Base-by-base conservation (phyloP, 2,329 filamentous ascomycete genomes). In the Lizonia empirigonia region DNA sequence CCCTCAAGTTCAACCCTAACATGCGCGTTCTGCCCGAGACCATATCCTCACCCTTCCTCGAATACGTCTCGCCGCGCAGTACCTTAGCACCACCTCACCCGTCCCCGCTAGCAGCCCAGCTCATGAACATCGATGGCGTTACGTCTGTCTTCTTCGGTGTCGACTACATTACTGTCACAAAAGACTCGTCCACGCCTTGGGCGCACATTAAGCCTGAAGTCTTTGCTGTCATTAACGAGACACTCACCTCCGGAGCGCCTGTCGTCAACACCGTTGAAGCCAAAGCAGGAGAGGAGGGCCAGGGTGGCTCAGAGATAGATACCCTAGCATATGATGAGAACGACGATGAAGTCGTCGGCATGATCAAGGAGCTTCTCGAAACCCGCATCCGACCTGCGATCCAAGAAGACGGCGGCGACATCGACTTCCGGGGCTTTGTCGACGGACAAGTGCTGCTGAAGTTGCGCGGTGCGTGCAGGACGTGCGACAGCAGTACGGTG, bases 291-390 rank as follows among this genome's bases (percentile, higher is more conserved):
- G 76, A 79, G 39, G 76, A 83, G 69, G 75, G 78, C 22, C 77
- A 82, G 65, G 76, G 76, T 50, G 74, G 74, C 40, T 73, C 64
- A 12, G 78, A 79, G 56, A 83, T 84, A 55, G 91, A 96, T 65
- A 89, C 85, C 53, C 78, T 96, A 42, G 84, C 84, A 18, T 96
- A 93, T 73, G 86, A 93, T 64, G 91, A 96, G 70, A 87, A 95
- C 56, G 94, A 99, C 71, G 88, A 87, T 60, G 94, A 99, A 76
- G 90, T 97, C 9, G 88, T 99, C 7, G 89, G 91, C 52, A 97
- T 97, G 94, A 97, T 99, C 77, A 96, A 97, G 78, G 94, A 99
- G 77, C 79, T 99, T 24, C 80, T 99, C 27, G 94, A 99, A 76
- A 99, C 94, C 20, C 83, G 94, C 56, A 96, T 99, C 68, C 83